These are phyloP conservation scores for Colletotrichum sp. DNA, from an alignment of 2,329 filamentous ascomycete species.

Conservation along the genomic window DNA sequence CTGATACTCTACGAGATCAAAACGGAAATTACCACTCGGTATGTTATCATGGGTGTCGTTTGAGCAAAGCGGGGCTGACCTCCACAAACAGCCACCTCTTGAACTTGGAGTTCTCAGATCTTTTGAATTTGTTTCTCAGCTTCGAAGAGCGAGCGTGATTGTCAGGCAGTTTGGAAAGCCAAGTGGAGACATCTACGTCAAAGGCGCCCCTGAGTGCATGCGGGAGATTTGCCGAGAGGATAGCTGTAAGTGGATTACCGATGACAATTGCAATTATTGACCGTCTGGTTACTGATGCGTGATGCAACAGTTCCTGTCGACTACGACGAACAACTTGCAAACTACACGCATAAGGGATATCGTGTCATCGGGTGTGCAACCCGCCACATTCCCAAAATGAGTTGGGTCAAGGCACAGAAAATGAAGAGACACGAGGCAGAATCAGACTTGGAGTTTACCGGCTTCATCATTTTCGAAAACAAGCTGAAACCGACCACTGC, in stretches of 20 bases:
- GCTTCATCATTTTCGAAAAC: conserved; percentile 99
- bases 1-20: conserved; percentile 24
- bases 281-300: background rate
- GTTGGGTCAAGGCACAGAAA: conserved; percentile 94
- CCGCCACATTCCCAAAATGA: conserved; percentile 85
- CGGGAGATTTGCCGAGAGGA: conserved; percentile 87
- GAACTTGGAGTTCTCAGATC: conserved; percentile 90
- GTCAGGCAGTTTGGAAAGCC: conserved; percentile 86
- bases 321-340: conserved; percentile 86
- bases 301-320: conserved; percentile 71
- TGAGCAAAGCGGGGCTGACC: conserved; percentile 17
- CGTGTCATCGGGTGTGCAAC: conserved; percentile 95
- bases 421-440: conserved; percentile 89
- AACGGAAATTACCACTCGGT: conserved; percentile 30
- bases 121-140: conserved; percentile 94
- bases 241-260: conserved; percentile 60
- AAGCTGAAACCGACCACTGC: conserved; percentile 91
- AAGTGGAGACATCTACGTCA: conserved; percentile 89
- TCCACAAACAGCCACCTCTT: conserved; percentile 54
- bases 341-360: conserved; percentile 95
- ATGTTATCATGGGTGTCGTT: conserved; percentile 12
- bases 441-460: conserved; percentile 82
- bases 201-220: conserved; percentile 96
- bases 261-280: conserved; percentile 35
- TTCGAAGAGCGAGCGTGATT: conserved; percentile 90